Conservation (phyloP, 441 rosid genomes). For the Eutrema salsugineum region DNA sequence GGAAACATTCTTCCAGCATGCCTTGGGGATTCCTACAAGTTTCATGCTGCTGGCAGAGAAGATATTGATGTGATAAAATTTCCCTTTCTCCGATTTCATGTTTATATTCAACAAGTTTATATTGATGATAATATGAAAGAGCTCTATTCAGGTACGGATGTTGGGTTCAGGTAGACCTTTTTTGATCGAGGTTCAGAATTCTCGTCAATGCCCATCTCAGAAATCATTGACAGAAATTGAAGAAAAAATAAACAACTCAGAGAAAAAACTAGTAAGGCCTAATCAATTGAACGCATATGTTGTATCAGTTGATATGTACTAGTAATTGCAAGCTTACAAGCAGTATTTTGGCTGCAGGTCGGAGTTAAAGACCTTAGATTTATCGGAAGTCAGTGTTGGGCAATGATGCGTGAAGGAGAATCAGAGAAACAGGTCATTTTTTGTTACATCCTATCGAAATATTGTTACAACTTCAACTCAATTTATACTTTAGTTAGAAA, state of each 20-base stretch:
- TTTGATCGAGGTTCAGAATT: conserved; percentile 86
- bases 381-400: conserved; percentile 71
- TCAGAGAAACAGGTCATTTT: conserved; percentile 80
- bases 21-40: conserved; percentile 80
- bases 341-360: conserved; percentile 47
- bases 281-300: neutral
- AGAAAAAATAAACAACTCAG: conserved; percentile 59
- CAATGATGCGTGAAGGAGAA: conserved; percentile 96
- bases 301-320: neutral
- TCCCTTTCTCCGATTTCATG: neutral
- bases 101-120: conserved; percentile 8
- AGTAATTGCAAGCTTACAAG: conserved; percentile 17
- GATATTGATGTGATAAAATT: conserved; percentile 76
- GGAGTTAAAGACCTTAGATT: conserved; percentile 64
- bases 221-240: conserved; percentile 57
- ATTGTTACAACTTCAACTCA: neutral
- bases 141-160: conserved; percentile 82
- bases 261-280: conserved; percentile 58
- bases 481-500: neutral
- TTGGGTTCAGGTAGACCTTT: conserved; percentile 98
- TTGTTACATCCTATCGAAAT: neutral
- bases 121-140: conserved; percentile 25
- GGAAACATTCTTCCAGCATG: conserved; percentile 72
- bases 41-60: conserved; percentile 99
- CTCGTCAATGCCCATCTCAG: conserved; percentile 74